phyloP scores from a whole-genome alignment of 2,329 filamentous ascomycete species.

The Ceratocystis alfenasii region DNA sequence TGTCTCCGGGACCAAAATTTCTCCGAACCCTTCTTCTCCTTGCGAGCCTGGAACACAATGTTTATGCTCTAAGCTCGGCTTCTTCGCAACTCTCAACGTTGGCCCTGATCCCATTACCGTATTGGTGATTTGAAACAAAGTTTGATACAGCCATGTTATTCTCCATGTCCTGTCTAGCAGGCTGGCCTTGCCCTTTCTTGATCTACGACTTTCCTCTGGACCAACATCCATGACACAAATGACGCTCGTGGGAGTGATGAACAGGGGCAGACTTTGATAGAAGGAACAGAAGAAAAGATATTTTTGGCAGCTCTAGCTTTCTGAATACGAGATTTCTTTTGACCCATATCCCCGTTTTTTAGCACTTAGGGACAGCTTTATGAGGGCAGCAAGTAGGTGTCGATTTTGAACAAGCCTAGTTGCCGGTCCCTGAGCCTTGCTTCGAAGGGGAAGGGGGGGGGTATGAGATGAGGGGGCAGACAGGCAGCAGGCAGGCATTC shows the following conservation, averaged over 20 bases:
- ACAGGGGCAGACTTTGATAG: constrained; percentile 3
- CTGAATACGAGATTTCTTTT: constrained; percentile 10
- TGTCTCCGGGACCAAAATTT: neutral
- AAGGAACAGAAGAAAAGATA: constrained; percentile 2
- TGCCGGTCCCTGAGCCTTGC: neutral
- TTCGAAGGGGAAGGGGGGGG: neutral
- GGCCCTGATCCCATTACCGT: neutral
- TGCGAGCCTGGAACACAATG: neutral
- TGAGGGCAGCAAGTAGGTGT: neutral
- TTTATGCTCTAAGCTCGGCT: neutral
- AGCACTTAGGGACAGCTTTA: neutral
- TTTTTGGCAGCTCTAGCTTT: constrained; percentile 11
- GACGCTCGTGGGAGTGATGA: neutral
- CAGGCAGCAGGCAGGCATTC: too few relatives aligned
- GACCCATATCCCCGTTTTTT: neutral
- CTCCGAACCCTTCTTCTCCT: neutral
- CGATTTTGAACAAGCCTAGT: neutral
- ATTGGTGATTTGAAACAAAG: constrained; percentile 1
- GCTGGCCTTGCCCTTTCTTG: neutral
- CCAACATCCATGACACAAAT: constrained; percentile 1
- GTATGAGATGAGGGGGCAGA: neutral
- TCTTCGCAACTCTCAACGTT: neutral
- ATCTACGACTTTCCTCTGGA: neutral
- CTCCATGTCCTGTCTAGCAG: neutral
- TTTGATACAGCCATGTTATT: neutral